Conservation (phyloP, 768 basidiomycete species). For the Naganishia onofrii region DNA sequence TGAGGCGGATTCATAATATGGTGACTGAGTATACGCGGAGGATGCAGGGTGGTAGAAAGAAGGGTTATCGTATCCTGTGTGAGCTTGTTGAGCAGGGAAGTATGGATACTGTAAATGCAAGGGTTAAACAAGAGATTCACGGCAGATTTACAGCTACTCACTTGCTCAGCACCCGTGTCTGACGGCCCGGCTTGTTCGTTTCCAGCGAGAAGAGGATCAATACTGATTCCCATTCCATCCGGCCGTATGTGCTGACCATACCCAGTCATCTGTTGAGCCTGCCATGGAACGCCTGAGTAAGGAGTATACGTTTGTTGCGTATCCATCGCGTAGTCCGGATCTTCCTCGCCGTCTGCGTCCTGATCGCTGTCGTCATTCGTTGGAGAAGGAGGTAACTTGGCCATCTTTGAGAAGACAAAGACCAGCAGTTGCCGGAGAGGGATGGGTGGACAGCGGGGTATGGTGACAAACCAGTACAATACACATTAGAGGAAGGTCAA, state of each 20-base stretch:
- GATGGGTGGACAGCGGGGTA: too few species aligned
- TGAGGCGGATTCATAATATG: not conserved
- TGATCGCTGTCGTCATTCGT: slow-evolving; percentile 17
- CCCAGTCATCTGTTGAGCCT: not conserved
- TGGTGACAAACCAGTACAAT: too few species aligned
- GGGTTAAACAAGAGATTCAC: not conserved
- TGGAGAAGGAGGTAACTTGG: not conserved
- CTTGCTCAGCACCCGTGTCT: not conserved
- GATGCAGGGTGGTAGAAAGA: not conserved
- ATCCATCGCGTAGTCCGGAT: slow-evolving; percentile 10
- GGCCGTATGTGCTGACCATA: not conserved
- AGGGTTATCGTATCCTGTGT: not conserved
- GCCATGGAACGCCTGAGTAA: not conserved
- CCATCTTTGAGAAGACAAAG: not conserved
- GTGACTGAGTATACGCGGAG: not conserved
- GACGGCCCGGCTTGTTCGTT: not conserved
- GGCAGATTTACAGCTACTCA: not conserved
- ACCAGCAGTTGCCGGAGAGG: too few species aligned
- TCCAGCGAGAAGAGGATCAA: not conserved
- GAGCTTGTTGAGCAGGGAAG: not conserved
- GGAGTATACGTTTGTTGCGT: not conserved
- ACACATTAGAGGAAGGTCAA: too few species aligned
- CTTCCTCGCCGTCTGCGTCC: slow-evolving; percentile 25
- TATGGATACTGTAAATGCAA: not conserved
- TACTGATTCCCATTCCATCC: not conserved